Base-by-base conservation (phyloP, 2,329 filamentous ascomycete species). In the Fusarium buxicola region DNA sequence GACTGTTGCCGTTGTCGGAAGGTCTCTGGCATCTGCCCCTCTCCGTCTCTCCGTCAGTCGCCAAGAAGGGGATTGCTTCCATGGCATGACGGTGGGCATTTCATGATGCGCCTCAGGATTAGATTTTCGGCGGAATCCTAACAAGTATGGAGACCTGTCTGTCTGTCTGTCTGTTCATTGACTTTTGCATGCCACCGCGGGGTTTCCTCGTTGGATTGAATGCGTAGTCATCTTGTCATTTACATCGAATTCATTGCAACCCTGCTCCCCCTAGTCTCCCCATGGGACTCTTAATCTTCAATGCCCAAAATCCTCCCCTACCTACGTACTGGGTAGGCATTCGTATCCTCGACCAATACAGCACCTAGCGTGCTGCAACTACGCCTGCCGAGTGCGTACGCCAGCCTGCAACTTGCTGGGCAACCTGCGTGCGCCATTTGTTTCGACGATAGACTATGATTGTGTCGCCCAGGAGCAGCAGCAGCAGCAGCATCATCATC, bases 1-100 rank as follows among this genome's bases (percentile, higher is more conserved):
- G 66, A 50, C 41, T 57, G 49, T 52, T 47, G 45, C 58, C 58
- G 45, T 55, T 56, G 63, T 60, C 40, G 55, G 32, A 51, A 68
- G 62, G 66, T 68, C 58, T 58, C 58, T 61, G 35, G 35, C 39
- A 38, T 53, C 49, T 49, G 46, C 10, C 32, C 53, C 52, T 43
- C 24, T 13, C 18, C 31, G 16, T 52, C 28, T 28, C 21, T 36
- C 15, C n/a, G 12, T 58, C 43, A 54, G 46, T 36, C 38, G 47
- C 15, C 25, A 44, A 49, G 10, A 31, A 34, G 8, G 43, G n/a
- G 21, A 28, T 47, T 41, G 36, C 62, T 58, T 47, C 52, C 52
- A 52, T 59, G 46, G 54, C 28, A 45, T 32, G 28, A 28, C 31
- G 8, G 28, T 31, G 41, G 15, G 58, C 53, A 63, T 39, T 38